A percentile compares a stretch with the other conserved stretches of the same genome.
phyloP scores from a whole-genome alignment of 2,329 filamentous ascomycete genomes.

The Podosphaera aphanis region DNA sequence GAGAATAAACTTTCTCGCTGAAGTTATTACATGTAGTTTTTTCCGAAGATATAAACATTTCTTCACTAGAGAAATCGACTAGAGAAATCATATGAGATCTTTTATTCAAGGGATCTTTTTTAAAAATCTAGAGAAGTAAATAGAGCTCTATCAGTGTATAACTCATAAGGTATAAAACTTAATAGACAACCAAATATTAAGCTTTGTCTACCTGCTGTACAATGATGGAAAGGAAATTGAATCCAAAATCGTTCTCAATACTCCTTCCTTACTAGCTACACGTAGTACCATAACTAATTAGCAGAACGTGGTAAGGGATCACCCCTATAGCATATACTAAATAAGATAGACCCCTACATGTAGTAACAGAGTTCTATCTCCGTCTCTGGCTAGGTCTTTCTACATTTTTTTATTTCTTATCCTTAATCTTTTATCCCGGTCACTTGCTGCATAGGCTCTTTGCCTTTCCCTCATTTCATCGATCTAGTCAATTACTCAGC shows the following conservation, averaged over 20 bases:
- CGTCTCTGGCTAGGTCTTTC: neutral
- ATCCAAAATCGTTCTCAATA: neutral
- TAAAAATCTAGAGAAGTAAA: neutral
- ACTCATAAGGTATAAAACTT: neutral
- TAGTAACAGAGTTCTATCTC: neutral
- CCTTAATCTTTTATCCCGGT: neutral
- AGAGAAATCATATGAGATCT: neutral
- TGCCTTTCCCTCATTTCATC: neutral
- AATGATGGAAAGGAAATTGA: neutral
- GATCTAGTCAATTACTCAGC: neutral
- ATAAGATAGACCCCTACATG: neutral
- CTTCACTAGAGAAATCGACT: too few species aligned
- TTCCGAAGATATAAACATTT: too few species aligned
- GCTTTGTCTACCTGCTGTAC: neutral
- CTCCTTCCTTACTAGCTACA: neutral
- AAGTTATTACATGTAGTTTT: neutral
- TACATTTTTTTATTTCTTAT: neutral
- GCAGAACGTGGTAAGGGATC: neutral
- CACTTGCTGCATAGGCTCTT: neutral
- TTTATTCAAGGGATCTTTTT: neutral
- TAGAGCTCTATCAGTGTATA: neutral
- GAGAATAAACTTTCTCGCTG: neutral
- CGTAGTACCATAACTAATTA: neutral
- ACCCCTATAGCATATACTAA: neutral
- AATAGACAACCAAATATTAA: neutral